Percentiles rank a stretch among this genome's conserved stretches.
Conservation (phyloP, 352 stramenopile genomes). For the Lagenidium sp. region DNA sequence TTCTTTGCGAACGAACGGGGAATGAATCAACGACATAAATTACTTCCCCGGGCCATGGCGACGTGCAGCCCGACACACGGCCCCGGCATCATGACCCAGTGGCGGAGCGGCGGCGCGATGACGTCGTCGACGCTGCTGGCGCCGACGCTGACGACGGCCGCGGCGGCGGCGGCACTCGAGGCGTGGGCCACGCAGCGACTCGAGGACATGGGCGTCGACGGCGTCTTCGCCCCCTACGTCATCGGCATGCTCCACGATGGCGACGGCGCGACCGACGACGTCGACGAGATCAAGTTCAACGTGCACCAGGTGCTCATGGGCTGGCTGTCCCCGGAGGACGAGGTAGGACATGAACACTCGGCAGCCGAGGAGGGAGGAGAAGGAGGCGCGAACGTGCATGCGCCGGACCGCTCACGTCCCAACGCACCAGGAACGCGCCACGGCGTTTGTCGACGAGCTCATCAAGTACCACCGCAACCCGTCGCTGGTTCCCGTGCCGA, state of each 20-base stretch:
- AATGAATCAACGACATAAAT: too few species aligned
- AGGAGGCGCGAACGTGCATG: too few species aligned
- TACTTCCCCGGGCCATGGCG: too few species aligned
- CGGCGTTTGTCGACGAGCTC: conserved; percentile 65
- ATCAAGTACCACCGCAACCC: conserved; percentile 46
- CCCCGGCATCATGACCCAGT: conserved; percentile 13
- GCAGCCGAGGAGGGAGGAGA: too few species aligned
- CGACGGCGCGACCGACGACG: conserved; percentile 23
- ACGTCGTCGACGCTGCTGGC: conserved; percentile 3
- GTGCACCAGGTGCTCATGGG: conserved; percentile 81
- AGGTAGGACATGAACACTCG: conserved; percentile 26
- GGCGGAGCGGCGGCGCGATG: conserved; percentile 1
- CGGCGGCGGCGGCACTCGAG: conserved; percentile 19
- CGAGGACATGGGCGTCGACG: conserved; percentile 64
- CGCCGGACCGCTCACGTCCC: too few species aligned
- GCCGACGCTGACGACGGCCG: too few species aligned
- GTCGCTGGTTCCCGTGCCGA: conserved; percentile 33
- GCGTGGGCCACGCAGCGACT: conserved; percentile 56
- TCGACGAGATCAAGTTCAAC: conserved; percentile 56
- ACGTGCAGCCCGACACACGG: too few species aligned
- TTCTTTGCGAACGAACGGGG: too few species aligned
- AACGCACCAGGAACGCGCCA: conserved; percentile 49
- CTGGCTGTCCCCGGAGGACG: conserved; percentile 68
- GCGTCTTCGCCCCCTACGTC: conserved; percentile 78
- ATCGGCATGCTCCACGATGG: conserved; percentile 54